Base-by-base conservation (phyloP, 768 basidiomycete genomes). In the Hypholoma sublateritium region DNA sequence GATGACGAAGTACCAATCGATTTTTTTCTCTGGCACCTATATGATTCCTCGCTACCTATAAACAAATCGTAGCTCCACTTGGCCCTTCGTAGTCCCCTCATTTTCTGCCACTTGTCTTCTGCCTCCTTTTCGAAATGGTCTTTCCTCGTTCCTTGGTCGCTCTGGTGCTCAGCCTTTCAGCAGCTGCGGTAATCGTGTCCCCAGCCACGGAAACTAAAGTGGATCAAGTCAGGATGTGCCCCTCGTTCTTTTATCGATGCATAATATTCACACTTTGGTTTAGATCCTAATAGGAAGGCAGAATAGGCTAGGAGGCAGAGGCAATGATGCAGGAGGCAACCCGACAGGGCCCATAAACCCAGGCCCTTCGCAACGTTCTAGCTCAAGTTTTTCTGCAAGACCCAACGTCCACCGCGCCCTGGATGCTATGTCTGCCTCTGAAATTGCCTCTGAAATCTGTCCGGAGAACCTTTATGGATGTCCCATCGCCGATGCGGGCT, bases 371-470 rank as follows among this genome's bases (percentile, higher is more conserved):
- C 49, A 55, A 11, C 47, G 53, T 35, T 47, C 52, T 32, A 32
- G 32, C 11, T 43, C 59, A 16, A n/a, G n/a, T n/a, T n/a, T n/a
- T n/a, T n/a, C n/a, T n/a, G n/a, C n/a, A n/a, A 39, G 16, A n/a
- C 42, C 17, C 5, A 13, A 6, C 16, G 17, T 25, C 13, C 56
- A 53, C 12, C 48, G 56, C 28, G 45, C 35, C 25, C 32, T 57
- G 37, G 34, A 53, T n/a, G 34, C 56, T 4, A 25, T 57, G 49
- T 19, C 35, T 3, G 28, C 56, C 11, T 32, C 56, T 19, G 53
- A 61, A 58, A 57, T 57, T 43, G 60, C 60, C 32, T 37, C 22
- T 11, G 42, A 53, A 37, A 57, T 61, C 34, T 61, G 60, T 22
- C 60, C 60, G 8, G 52, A 35, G 1, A 28, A 50, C 17, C 48